Conservation (phyloP, 805 yeast genomes). For the Saccharomyces mikatae region DNA sequence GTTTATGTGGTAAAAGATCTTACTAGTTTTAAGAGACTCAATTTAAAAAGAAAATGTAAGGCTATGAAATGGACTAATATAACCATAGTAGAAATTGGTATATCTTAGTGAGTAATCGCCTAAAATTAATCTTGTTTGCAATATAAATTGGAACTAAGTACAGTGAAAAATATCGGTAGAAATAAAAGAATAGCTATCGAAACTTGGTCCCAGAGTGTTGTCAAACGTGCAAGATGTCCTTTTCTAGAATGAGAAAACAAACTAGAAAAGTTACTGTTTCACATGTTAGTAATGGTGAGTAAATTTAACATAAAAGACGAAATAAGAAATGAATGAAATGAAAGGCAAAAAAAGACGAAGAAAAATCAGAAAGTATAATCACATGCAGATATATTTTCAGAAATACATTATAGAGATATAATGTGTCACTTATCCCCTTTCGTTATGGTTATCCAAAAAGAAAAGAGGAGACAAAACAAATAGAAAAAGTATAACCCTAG, state of each 20-base stretch:
- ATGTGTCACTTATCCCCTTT: not conserved
- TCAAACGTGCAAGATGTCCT: conserved; percentile 39
- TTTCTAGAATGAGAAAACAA: conserved; percentile 9
- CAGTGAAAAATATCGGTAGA: conserved; percentile 24
- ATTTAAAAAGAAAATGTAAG: conserved; percentile 6
- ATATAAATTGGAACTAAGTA: conserved; percentile 81
- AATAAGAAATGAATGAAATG: not conserved
- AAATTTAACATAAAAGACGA: not conserved
- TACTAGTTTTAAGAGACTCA: not conserved
- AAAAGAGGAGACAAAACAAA: conserved; percentile 2
- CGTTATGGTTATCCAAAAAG: not conserved
- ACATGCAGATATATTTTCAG: conserved; percentile 2
- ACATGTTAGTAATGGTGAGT: not conserved
- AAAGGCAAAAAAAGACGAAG: not conserved
- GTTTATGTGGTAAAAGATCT: not conserved
- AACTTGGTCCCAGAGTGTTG: conserved; percentile 88
- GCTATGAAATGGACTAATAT: conserved; percentile 62
- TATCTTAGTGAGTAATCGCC: conserved; percentile 70
- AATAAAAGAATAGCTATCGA: conserved; percentile 8
- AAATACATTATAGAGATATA: conserved; percentile 5
- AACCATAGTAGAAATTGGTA: conserved; percentile 32
- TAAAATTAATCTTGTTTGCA: conserved; percentile 65
- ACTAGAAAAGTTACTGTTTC: conserved; percentile 5
- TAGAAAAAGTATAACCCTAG: conserved; percentile 12
- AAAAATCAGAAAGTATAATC: conserved; percentile 1